A percentile compares a stretch with the other conserved stretches of the same genome.
phyloP scores from a whole-genome alignment of 1,139 yeast species.

The Candida albicans region DNA sequence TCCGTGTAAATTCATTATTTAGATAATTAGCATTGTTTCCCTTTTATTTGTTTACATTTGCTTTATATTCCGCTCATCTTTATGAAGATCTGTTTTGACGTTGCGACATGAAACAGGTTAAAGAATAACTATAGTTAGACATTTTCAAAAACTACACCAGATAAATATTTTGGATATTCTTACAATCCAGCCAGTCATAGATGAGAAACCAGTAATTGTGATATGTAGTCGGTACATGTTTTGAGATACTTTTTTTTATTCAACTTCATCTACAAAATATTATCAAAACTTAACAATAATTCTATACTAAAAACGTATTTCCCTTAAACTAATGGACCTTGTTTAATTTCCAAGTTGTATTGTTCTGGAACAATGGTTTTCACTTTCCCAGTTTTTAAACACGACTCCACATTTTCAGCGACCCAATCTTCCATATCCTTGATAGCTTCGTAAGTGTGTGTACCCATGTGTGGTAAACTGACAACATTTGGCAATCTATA shows the following conservation, averaged over 20 bases:
- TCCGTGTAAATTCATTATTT: neutral
- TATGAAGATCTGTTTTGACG: neutral
- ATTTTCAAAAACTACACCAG: no score
- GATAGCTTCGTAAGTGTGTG: conserved; percentile 62
- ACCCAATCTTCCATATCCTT: conserved; percentile 58
- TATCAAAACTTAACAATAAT: neutral
- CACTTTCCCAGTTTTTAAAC: conserved; percentile 59
- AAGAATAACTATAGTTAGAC: neutral
- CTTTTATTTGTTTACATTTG: neutral
- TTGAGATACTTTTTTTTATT: neutral
- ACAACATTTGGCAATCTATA: conserved; percentile 57
- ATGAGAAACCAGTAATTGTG: no score
- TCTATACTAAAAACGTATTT: no score
- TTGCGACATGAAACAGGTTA: neutral
- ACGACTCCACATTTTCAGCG: conserved; percentile 45
- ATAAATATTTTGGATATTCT: neutral
- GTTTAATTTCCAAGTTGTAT: conserved; percentile 6
- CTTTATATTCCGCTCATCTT: neutral
- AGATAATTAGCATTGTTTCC: neutral
- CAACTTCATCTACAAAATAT: neutral
- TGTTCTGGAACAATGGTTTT: conserved; percentile 70
- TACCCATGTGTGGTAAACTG: conserved; percentile 81
- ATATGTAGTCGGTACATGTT: no score
- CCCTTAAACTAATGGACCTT: neutral
- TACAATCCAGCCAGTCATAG: neutral